Evolutionary conservation across 2,329 filamentous ascomycete species (phyloP), one percentile per base, ranked within the genome.

Genomic region (Talaromyces marneffei): DNA sequence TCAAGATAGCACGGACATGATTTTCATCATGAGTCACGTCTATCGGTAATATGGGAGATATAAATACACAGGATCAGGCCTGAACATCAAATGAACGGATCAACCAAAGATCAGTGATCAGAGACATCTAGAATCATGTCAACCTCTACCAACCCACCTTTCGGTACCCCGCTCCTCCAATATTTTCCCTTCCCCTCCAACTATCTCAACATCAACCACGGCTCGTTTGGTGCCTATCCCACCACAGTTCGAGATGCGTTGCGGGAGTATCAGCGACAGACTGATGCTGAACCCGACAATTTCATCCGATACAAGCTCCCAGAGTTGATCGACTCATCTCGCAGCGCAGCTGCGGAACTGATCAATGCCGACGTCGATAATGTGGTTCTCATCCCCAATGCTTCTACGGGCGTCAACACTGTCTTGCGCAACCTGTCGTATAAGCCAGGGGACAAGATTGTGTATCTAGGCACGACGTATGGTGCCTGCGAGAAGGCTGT

Each of bases 221-320:
- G 91, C 57, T 95, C 91, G 0, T 96, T 90, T 71, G 92, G 92
- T 35, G 87, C 87, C 1, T 86, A 87, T 67, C 92, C 92, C 2
- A 78, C 75, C 7, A 71, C 75, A 18, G 80, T 97, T 62, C 83
- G 81, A 14, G 74, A 82, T 14, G 80, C 80, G 48, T 80, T 88
- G 18, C 85, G 83, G 16, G 70, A 79, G 16, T 89, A 87, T 69
- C 87, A 92, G 70, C 83, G 87, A 64, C 75, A 79, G 3, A 78
- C 81, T 31, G 92, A 96, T 77, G 78, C 82, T 1, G 79, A 79
- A 0, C 90, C 92, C 0, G 92, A 97, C 75, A 72, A 77, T 5
- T 96, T 92, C 78, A 86, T 94, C 69, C 86, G 89, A 20, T 89
- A 88, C 71, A 80, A 84, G 2, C 86, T 86, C 64, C 82, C 86